Base-by-base conservation (phyloP, 2,329 filamentous ascomycete species). In the Neopestalotiopsis sp. region DNA sequence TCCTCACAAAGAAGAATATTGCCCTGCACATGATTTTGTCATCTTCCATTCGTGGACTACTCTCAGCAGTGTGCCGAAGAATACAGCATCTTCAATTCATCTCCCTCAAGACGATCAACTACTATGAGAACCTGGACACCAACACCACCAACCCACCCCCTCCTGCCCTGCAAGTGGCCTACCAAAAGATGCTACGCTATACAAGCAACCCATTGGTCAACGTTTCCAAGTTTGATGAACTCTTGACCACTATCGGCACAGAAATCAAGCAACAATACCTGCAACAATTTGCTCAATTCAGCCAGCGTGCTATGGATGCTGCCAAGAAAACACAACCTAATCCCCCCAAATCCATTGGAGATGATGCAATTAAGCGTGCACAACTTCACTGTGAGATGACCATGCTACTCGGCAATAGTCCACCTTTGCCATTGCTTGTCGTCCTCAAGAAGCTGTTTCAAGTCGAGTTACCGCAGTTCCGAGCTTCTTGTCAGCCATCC, bases 21-120 rank as follows among this genome's bases (percentile, higher is more conserved):
- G 84, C 88, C 1, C 79, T 91, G 12, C 89, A 91, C 71, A 81
- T 91, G 59, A 77, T 96, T 24, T 86, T 97, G 38, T 92, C 90
- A 74, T 94, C 92, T 38, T 90, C 92, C 66, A 91, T 91, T 12
- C 89, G 94, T 13, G 89, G 89, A 24, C 91, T 95, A 71, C 84
- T 97, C 28, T 89, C 89, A 32, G 89, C 92, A 38, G 85, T 90
- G 62, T 92, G 89, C 77, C 89, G 89, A 56, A 88, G 90, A 38
- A 83, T 94, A 28, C 79, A 82, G 4, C 86, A 90, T 71, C 81
- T 92, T 72, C 85, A 90, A 67, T 72, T 72, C 4, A 78, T 88
- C 9, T 85, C 86, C 56, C 79, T 78, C 42, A 80, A 82, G 57
- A 85, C 87, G 2, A 84, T 86, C 12, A 81, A 83, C 4, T 88